Percentiles rank a stretch among this genome's conserved stretches.
These are phyloP conservation scores for Pulveroboletus sp. DNA, from an alignment of 768 basidiomycete genomes.

Conservation along the genomic window DNA sequence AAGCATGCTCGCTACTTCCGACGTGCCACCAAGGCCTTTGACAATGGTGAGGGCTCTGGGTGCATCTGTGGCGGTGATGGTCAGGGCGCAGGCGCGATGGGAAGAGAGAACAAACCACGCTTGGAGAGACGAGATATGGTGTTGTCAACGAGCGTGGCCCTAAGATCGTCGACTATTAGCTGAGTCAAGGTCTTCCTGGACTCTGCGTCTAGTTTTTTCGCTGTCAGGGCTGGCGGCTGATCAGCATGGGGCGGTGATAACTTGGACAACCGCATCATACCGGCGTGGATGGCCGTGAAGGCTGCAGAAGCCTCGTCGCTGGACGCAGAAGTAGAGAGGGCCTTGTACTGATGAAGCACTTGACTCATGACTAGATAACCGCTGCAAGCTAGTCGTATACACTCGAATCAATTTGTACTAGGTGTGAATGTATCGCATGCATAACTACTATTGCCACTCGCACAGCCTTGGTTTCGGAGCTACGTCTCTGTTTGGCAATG, in stretches of 20 bases:
- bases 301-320: constrained; percentile 1
- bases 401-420: background rate
- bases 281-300: constrained; percentile 13
- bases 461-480: constrained; percentile 11
- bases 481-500: constrained; percentile 14
- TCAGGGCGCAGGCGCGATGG: background rate
- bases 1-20: constrained; percentile 60
- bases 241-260: constrained; percentile 11
- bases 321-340: constrained; percentile 12
- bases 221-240: constrained; percentile 7
- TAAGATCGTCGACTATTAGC: constrained; percentile 57
- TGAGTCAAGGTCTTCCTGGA: constrained; percentile 55
- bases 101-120: constrained; percentile 43
- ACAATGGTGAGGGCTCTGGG: constrained; percentile 62
- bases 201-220: constrained; percentile 30
- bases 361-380: constrained; percentile 12
- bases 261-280: constrained; percentile 9
- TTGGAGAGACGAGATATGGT: constrained; percentile 46
- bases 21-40: constrained; percentile 71
- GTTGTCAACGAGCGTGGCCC: constrained; percentile 29
- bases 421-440: background rate
- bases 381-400: background rate
- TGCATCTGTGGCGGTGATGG: constrained; percentile 45
- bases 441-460: background rate
- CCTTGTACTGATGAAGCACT: constrained; percentile 15